Base-by-base conservation (phyloP, 2,329 filamentous ascomycete genomes). In the Clonostachys sp. region DNA sequence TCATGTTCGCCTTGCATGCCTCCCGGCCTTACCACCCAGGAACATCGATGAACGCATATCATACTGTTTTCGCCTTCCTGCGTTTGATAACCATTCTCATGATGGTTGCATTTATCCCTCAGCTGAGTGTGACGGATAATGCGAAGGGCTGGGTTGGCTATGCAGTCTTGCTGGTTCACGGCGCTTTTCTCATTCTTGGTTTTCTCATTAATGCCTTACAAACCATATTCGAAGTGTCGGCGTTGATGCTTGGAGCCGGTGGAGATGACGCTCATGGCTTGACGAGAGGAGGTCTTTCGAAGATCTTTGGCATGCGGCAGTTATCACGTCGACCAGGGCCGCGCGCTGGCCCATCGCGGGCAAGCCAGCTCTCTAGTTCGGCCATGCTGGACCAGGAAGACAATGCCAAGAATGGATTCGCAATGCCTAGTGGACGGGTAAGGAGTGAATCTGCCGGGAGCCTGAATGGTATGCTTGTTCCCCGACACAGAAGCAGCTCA, bases 11-110 rank as follows among this genome's bases (percentile, higher is more conserved):
- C 0, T 72, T 97, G 5, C 85, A 94, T 57, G 89, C 90, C 8
- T 95, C 97, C 71, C 84, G 88, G 14, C 94, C 94, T 1, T 99
- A 95, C 60, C 86, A 92, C 51, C 84, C 85, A 3, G 84, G 91
- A 18, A 97, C 94, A 1, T 96, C 92, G 30, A 99, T 99, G 94
- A 97, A 97, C 61, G 83, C 89, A 10, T 96, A 96, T 56, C 91
- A 97, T 58, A 89, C 87, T 3, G 82, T 91, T 52, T 96, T 96
- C 65, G 82, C 91, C 1, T 71, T 78, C 3, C 73, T 95, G 13
- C 84, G 94, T 34, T 84, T 96, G 34, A 68, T 89, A 43, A 86
- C 86, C 0, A 78, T 91, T 42, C 72, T 92, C 47, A 71, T 92
- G 47, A 90, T 88, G 74, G 81, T 91, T 34, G 76, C 91, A 2